These are phyloP conservation scores for Boletus reticuloceps DNA, from an alignment of 768 basidiomycete genomes.

Conservation along the genomic window DNA sequence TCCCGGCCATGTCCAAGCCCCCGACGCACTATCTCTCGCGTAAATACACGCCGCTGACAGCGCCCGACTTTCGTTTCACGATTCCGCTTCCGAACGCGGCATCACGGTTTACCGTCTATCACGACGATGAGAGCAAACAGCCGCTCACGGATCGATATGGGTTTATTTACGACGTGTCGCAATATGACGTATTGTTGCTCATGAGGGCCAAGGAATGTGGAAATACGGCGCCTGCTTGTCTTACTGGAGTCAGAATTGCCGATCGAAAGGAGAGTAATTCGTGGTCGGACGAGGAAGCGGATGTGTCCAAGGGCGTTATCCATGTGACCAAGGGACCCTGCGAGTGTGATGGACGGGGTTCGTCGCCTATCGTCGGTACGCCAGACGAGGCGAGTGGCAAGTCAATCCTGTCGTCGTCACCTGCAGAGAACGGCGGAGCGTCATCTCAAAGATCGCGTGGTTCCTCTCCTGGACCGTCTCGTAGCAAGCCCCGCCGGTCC, in stretches of 20 bases:
- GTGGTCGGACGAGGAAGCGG: constrained; percentile 68
- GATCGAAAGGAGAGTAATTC: constrained; percentile 77
- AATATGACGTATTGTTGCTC: constrained; percentile 77
- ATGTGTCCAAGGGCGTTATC: constrained; percentile 29
- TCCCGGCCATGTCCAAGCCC: constrained; percentile 75
- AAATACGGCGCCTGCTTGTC: constrained; percentile 76
- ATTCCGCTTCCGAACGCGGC: constrained; percentile 59
- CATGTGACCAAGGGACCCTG: constrained; percentile 42
- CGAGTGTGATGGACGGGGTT: constrained; percentile 36
- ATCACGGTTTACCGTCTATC: constrained; percentile 50
- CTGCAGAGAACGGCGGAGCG: constrained; percentile 17
- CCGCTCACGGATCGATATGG: constrained; percentile 85
- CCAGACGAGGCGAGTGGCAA: constrained; percentile 10
- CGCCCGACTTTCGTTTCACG: constrained; percentile 71
- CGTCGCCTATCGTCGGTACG: neutral
- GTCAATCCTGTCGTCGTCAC: constrained; percentile 11
- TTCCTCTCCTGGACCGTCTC: constrained; percentile 50
- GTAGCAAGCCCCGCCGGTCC: constrained; percentile 43
- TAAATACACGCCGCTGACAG: constrained; percentile 68
- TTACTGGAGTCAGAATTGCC: constrained; percentile 85
- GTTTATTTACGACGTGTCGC: constrained; percentile 84
- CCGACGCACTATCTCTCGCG: constrained; percentile 82
- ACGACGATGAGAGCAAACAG: constrained; percentile 50
- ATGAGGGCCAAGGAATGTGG: constrained; percentile 69
- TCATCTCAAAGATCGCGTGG: constrained; percentile 33